A percentile compares a stretch with the other conserved stretches of the same genome.
Evolutionary conservation across 2,329 filamentous ascomycete genomes (phyloP).

Genomic region (Cercospora sesami): DNA sequence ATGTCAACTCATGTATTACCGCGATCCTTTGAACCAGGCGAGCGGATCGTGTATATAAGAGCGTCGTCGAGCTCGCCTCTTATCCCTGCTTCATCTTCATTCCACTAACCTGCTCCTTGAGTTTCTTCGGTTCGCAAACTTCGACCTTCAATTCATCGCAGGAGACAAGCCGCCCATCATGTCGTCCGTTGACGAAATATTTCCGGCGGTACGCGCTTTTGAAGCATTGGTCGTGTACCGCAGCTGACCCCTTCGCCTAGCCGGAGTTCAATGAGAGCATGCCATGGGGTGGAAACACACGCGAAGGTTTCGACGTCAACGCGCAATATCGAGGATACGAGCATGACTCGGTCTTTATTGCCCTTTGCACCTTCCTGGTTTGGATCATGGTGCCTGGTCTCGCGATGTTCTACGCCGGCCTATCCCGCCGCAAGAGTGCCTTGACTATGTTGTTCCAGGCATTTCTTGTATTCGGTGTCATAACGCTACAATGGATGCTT

Average conservation of each 20-base stretch:
- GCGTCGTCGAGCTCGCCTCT: neutral
- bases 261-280: constrained; percentile 44
- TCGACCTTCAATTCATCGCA: neutral
- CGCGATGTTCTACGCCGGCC: constrained; percentile 63
- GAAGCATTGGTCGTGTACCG: neutral
- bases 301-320: constrained; percentile 57
- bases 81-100: neutral
- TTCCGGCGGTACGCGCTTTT: neutral
- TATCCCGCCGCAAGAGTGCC: constrained; percentile 63
- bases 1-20: neutral
- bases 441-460: constrained; percentile 63
- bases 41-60: neutral
- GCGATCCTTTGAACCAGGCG: constrained; percentile 1
- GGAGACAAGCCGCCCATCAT: neutral
- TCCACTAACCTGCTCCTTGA: neutral
- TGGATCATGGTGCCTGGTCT: constrained; percentile 68
- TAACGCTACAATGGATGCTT: constrained; percentile 62
- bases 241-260: neutral
- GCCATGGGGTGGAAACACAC: constrained; percentile 57
- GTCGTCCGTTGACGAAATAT: constrained; percentile 5
- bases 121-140: neutral
- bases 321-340: constrained; percentile 60
- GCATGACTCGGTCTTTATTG: constrained; percentile 61
- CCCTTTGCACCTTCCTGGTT: constrained; percentile 61
- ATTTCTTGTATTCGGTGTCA: constrained; percentile 57